These are phyloP conservation scores for Lentinula novae-zelandiae DNA, from an alignment of 1,284 basidiomycete genomes.

Conservation along the genomic window DNA sequence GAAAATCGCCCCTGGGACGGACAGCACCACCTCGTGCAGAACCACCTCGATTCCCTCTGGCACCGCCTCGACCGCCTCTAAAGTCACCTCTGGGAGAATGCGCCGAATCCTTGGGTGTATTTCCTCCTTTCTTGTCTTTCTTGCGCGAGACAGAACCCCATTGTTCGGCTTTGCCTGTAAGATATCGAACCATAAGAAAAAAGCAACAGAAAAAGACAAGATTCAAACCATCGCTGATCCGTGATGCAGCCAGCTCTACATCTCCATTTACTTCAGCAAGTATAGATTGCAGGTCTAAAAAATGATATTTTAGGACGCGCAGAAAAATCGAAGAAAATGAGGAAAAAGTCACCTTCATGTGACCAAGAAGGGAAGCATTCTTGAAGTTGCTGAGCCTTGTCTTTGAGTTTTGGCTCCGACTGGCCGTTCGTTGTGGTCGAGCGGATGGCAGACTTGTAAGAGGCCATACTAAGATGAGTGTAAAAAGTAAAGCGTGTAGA, in stretches of 20 bases:
- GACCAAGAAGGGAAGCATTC: slow-evolving; percentile 80
- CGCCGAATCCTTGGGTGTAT: slow-evolving; percentile 41
- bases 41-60: slow-evolving; percentile 59
- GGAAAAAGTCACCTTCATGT: slow-evolving; percentile 55
- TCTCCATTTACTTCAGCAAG: slow-evolving; percentile 75
- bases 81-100: slow-evolving; percentile 48
- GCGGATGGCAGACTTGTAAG: slow-evolving; percentile 49
- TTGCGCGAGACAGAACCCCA: slow-evolving; percentile 87
- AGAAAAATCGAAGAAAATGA: slow-evolving; percentile 24
- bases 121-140: slow-evolving; percentile 73
- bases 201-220: slow-evolving; percentile 11
- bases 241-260: slow-evolving; percentile 66
- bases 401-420: slow-evolving; percentile 35
- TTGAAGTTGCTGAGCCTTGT: slow-evolving; percentile 59
- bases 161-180: slow-evolving; percentile 71
- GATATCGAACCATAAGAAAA: slow-evolving; percentile 13
- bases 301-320: slow-evolving; percentile 8
- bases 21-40: slow-evolving; percentile 44
- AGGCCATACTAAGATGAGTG: slow-evolving; percentile 39
- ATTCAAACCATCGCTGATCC: slow-evolving; percentile 76
- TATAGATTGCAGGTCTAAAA: slow-evolving; percentile 70
- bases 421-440: slow-evolving; percentile 29
- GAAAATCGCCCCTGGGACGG: slow-evolving; percentile 36
- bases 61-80: slow-evolving; percentile 62
- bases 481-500: not conserved